Evolutionary conservation across 306 rosid genomes (phyloP).

Genomic region (Dalbergia cochinchinensis): DNA sequence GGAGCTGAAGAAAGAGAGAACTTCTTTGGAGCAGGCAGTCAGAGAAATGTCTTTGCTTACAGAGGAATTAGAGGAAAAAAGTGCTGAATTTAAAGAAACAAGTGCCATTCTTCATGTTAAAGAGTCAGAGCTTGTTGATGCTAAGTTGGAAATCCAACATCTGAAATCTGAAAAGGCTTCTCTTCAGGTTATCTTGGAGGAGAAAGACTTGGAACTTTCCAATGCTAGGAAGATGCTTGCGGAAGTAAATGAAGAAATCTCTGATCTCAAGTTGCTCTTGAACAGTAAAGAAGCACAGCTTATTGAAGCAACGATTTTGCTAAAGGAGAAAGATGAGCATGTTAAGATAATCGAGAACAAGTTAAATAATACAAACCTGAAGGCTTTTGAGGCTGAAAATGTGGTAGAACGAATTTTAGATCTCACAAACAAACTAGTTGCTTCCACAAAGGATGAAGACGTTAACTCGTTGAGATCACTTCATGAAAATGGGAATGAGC

Average conservation of each 20-base stretch:
- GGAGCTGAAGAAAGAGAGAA: constrained; percentile 72
- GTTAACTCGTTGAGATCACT: constrained; percentile 15
- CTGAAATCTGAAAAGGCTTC: constrained; percentile 80
- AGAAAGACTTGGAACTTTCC: constrained; percentile 86
- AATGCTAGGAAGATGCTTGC: constrained; percentile 73
- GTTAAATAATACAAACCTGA: constrained; percentile 63
- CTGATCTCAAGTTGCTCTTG: constrained; percentile 75
- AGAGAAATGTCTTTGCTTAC: constrained; percentile 66
- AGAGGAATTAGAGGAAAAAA: constrained; percentile 61
- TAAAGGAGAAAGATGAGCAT: constrained; percentile 84
- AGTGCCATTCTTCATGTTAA: constrained; percentile 63
- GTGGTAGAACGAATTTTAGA: constrained; percentile 71
- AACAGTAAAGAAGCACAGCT: constrained; percentile 75
- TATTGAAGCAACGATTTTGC: constrained; percentile 70
- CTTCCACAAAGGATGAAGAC: constrained; percentile 67
- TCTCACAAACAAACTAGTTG: constrained; percentile 75
- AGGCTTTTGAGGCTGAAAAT: constrained; percentile 73
- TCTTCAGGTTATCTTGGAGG: constrained; percentile 71
- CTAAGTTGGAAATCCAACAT: constrained; percentile 83
- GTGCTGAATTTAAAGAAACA: constrained; percentile 56
- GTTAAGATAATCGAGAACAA: constrained; percentile 63
- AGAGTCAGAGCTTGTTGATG: constrained; percentile 77
- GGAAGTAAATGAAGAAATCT: constrained; percentile 68
- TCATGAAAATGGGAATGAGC: constrained; percentile 51
- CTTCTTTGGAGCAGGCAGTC: constrained; percentile 69